Base-by-base conservation (phyloP, 257 asterid species). In the Gentiana macrophylla region DNA sequence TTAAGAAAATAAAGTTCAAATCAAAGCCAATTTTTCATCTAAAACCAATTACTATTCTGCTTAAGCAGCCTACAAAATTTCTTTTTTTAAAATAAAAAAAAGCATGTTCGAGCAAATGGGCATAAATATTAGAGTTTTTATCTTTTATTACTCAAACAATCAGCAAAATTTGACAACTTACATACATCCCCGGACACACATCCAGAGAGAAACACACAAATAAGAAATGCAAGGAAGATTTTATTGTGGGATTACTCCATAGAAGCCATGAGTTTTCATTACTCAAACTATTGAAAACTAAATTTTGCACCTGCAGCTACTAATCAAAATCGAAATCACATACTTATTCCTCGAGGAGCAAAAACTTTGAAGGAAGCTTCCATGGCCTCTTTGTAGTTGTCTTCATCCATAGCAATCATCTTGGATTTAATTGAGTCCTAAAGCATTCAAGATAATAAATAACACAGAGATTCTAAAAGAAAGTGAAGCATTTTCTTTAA, bases 351-450 rank as follows among this genome's bases (percentile, higher is more conserved):
- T 78, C 55, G 79, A 59, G 94, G 84, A 64, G 93, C 76, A 74
- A 83, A 91, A 49, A 92, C 83, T 76, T 92, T 92, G 71, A 75
- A 88, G 54, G 97, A 83, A 68, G 95, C 95, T 55, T 88, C 94
- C 24, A 83, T 75, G 59, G 98, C 98, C 82, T 92, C 98, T 68
- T 78, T 92, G 72, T 83, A 92, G 72, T 92, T 88, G 70, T 88
- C 98, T 73, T 92, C 98, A 72, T 92, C 98, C 6, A 67, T 53
- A 50, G 86, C 79, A 67, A 67, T 74, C 94, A 75, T 92, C 78
- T 73, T 85, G 69, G 84, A 66, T 83, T 83, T 92, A 67, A 92
- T 74, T 60, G 80, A 72, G 65, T 87, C 94, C 98, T 92, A 70
- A 56, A 57, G 59, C 49, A 64, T 58, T 58, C 72, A 71, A 73